Evolutionary conservation across 139 green algal genomes (phyloP).

Genomic region (Nannochloris sp.): DNA sequence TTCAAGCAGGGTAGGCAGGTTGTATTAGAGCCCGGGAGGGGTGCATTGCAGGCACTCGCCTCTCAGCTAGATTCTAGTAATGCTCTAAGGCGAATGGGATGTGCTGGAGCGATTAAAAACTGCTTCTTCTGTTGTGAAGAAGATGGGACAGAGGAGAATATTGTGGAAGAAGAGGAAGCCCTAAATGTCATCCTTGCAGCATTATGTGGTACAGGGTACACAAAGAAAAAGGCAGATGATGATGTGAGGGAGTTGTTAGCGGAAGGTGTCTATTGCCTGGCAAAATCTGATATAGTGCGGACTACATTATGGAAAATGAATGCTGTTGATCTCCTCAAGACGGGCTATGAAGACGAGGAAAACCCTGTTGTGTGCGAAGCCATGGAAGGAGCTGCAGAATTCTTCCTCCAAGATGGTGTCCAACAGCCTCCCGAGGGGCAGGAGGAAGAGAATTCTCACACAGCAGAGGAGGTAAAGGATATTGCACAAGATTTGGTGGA

Average conservation of each 20-base stretch:
- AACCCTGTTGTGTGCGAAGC: constrained; percentile 40
- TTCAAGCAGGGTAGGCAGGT: constrained; percentile 38
- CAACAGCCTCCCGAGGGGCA: neutral
- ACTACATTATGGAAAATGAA: constrained; percentile 53
- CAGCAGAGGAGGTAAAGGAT: no score
- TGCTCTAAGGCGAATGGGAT: constrained; percentile 38
- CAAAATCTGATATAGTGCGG: constrained; percentile 26
- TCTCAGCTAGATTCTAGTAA: constrained; percentile 36
- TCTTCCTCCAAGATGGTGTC: constrained; percentile 36
- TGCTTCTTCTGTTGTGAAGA: constrained; percentile 42
- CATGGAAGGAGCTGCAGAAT: constrained; percentile 51
- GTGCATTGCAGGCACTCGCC: constrained; percentile 42
- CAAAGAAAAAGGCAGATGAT: constrained; percentile 26
- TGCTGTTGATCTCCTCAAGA: constrained; percentile 48
- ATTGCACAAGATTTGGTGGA: no score
- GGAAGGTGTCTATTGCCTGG: constrained; percentile 54
- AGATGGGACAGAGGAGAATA: constrained; percentile 31
- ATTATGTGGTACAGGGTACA: constrained; percentile 25
- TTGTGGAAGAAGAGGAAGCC: constrained; percentile 30
- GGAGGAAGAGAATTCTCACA: no score
- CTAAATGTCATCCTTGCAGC: constrained; percentile 42
- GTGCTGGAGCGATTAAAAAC: constrained; percentile 44
- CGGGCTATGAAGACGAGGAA: constrained; percentile 59
- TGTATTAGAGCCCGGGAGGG: constrained; percentile 60
- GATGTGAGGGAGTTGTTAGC: constrained; percentile 43